These are phyloP conservation scores for Trametes punicea DNA, from an alignment of 768 basidiomycete genomes.

Conservation along the genomic window DNA sequence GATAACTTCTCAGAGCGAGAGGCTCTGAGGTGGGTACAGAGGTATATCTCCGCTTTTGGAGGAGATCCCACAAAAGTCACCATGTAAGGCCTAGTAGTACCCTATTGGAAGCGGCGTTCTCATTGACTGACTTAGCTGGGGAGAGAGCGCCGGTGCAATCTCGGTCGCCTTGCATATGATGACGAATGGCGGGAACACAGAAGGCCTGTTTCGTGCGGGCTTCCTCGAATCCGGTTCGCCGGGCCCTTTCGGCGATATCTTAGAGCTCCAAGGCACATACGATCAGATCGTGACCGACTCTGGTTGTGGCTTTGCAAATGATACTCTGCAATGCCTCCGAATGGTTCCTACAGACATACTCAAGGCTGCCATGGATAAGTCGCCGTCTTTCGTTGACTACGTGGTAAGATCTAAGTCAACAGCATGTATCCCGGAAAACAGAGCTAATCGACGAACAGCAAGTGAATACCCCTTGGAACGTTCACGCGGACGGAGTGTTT, in stretches of 20 bases:
- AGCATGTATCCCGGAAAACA: neutral
- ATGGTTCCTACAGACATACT: slow-evolving; percentile 7
- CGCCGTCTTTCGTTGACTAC: slow-evolving; percentile 11
- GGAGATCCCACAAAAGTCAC: slow-evolving; percentile 45
- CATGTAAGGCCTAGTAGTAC: slow-evolving; percentile 28
- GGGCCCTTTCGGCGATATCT: slow-evolving; percentile 1
- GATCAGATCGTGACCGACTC: slow-evolving; percentile 10
- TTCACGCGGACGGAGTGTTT: slow-evolving; percentile 21
- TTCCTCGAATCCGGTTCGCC: slow-evolving; percentile 33
- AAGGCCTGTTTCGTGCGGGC: slow-evolving; percentile 28
- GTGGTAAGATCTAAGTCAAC: neutral
- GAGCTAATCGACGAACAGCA: neutral
- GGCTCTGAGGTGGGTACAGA: slow-evolving; percentile 43
- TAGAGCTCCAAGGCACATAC: slow-evolving; percentile 6
- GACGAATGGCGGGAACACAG: slow-evolving; percentile 21
- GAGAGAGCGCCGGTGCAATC: slow-evolving; percentile 39
- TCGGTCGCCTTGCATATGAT: slow-evolving; percentile 29
- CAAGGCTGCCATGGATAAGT: slow-evolving; percentile 9
- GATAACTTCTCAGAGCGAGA: slow-evolving; percentile 28
- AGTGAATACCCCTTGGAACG: slow-evolving; percentile 15
- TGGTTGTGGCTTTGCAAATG: slow-evolving; percentile 7
- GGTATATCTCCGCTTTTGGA: slow-evolving; percentile 40
- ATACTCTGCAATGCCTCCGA: slow-evolving; percentile 23
- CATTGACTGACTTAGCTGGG: slow-evolving; percentile 22
- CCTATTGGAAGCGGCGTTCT: neutral